These are phyloP conservation scores for Diospyros lotus DNA, from an alignment of 148 eudicot genomes.

Conservation along the genomic window DNA sequence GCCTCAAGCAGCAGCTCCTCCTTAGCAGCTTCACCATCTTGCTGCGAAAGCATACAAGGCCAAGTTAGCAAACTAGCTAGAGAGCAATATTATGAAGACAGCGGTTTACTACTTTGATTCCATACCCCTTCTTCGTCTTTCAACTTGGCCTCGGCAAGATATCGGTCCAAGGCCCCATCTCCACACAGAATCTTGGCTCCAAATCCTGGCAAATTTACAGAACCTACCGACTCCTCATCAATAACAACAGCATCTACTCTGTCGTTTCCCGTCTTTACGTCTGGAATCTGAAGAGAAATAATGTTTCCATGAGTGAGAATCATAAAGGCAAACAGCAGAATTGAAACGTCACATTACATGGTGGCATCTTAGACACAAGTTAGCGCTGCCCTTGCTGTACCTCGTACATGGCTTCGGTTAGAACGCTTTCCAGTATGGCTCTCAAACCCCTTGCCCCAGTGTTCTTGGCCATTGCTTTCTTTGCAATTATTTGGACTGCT, in stretches of 20 bases:
- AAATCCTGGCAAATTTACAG: conserved; percentile 34
- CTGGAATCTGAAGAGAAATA: conserved; percentile 42
- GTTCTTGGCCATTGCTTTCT: conserved; percentile 51
- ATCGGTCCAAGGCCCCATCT: conserved; percentile 53
- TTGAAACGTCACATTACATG: neutral
- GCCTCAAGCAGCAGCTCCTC: conserved; percentile 22
- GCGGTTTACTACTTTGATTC: neutral
- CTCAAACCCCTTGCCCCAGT: conserved; percentile 64
- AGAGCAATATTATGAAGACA: neutral
- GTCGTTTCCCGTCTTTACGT: conserved; percentile 37
- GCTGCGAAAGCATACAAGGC: conserved; percentile 16
- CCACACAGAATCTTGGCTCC: conserved; percentile 58
- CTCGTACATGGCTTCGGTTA: conserved; percentile 62
- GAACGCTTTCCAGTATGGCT: conserved; percentile 48
- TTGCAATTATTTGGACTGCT: conserved; percentile 41
- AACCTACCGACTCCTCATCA: conserved; percentile 57
- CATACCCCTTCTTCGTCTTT: conserved; percentile 30
- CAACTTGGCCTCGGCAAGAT: conserved; percentile 30
- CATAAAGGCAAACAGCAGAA: neutral
- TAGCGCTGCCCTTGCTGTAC: conserved; percentile 13
- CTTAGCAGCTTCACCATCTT: conserved; percentile 20
- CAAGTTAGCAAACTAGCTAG: neutral
- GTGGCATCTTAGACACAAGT: neutral
- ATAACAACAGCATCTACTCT: conserved; percentile 56
- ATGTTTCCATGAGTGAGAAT: neutral